Base-by-base conservation (phyloP, 225 moss, liverwort and hornwort genomes). In the Pseudisothecium myosuroides region DNA sequence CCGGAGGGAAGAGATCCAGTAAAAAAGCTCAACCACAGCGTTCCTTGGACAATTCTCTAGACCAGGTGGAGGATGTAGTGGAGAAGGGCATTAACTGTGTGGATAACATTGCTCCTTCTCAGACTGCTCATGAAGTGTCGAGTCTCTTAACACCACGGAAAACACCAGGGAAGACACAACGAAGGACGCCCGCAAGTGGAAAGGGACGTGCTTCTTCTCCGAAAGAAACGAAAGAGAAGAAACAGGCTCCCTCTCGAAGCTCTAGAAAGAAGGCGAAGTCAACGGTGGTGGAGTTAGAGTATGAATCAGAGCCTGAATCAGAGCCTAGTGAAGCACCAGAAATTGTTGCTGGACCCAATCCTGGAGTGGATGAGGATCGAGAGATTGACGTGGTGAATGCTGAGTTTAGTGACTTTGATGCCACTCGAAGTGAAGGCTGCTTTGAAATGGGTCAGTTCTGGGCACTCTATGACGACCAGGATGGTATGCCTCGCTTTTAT, bases 401-500 rank as follows among this genome's bases (percentile, higher is more conserved):
- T 17, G 94, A 94, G 86, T 93, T 94, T 29, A 87, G 92, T 65
- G 94, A 94, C 64, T 94, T 94, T 20, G 94, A 94, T 71, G 89
- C 87, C 54, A 89, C 47, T n/a, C 90, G 94, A 45, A 83, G 90
- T 6, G 92, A 90, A 63, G 45, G 45, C 28, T 83, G 45, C 15
- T 91, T 94, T 28, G 50, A 20, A 41, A 55, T 66, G 55, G 91
- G 49, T 39, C 91, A 94, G 58, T 93, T 91, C 61, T 94, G 94
- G 94, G 94, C 94, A 50, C 93, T 94, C 26, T 94, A 93, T 28
- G 94, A 94, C 86, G 94, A 94, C 60, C 93, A 94, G 85, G 94
- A 94, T 83, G 94, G 94, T 14, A 93, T 93, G 94, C 94, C 94
- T 71, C 93, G 94, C n/a, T 94, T 93, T 43, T 94, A 94, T 80